A percentile compares a stretch with the other conserved stretches of the same genome.
Evolutionary conservation across 345 rosid species (phyloP).

Genomic region (Fremontodendron californicum): DNA sequence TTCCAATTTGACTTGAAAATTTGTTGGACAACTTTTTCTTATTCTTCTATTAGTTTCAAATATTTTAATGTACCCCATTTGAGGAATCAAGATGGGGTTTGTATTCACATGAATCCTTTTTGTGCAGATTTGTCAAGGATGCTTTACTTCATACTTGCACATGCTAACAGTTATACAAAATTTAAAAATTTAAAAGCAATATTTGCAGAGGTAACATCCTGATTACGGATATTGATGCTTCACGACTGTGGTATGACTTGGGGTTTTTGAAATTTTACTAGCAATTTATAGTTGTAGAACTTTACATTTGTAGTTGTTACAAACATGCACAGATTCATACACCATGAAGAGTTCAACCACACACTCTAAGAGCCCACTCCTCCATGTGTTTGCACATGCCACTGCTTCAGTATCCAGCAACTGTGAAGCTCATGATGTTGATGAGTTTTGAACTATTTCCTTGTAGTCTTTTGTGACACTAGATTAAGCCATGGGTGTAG

Average conservation of each 20-base stretch:
- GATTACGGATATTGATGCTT: slow-evolving; percentile 12
- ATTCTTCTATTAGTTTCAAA: not conserved
- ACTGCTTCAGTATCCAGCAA: not conserved
- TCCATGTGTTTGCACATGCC: not conserved
- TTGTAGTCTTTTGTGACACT: not conserved
- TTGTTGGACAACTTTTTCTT: not conserved
- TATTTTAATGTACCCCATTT: slow-evolving; percentile 12
- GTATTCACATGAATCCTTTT: slow-evolving; percentile 30
- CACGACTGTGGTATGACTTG: slow-evolving; percentile 15
- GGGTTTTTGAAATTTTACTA: slow-evolving; percentile 2
- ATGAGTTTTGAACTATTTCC: not conserved
- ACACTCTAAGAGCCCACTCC: not conserved
- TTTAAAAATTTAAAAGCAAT: slow-evolving; percentile 17
- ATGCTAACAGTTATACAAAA: slow-evolving; percentile 19
- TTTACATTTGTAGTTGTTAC: not conserved
- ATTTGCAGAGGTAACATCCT: slow-evolving; percentile 16
- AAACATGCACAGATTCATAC: not conserved
- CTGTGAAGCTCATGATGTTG: not conserved
- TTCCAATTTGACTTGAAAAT: not conserved
- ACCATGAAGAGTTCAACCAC: not conserved
- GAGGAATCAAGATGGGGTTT: slow-evolving; percentile 30
- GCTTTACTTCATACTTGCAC: slow-evolving; percentile 22
- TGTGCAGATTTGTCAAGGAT: slow-evolving; percentile 43
- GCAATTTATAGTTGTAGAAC: not conserved
- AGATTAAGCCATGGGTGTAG: not conserved